These are phyloP conservation scores for Fusarium pilosicola DNA, from an alignment of 2,329 filamentous ascomycete genomes.

Conservation along the genomic window DNA sequence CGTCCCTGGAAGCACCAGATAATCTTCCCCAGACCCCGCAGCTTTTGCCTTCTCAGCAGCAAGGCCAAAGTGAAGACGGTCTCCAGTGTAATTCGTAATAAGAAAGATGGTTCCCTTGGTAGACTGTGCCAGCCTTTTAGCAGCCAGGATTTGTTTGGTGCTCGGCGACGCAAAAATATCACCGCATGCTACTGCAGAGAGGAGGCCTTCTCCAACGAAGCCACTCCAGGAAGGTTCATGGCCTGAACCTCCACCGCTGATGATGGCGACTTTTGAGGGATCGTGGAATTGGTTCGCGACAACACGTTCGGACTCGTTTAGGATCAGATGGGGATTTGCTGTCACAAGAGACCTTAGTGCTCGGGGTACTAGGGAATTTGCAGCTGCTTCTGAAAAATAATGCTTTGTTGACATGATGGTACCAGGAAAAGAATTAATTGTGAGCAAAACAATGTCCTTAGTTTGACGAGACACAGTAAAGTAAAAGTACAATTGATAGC, in stretches of 20 bases:
- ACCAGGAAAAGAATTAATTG: accelerated
- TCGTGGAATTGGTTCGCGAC: not conserved
- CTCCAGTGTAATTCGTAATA: accelerated
- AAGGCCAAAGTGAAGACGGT: not conserved
- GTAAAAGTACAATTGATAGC: not conserved
- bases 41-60: not conserved
- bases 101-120: not conserved
- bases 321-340: not conserved
- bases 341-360: not conserved
- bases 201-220: accelerated
- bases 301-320: not conserved
- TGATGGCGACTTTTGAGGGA: not conserved
- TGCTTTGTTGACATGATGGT: not conserved
- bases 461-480: not conserved
- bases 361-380: not conserved
- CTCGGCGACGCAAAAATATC: not conserved
- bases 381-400: not conserved
- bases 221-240: not conserved
- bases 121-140: not conserved
- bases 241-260: not conserved
- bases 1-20: not conserved
- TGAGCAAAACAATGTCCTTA: accelerated
- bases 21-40: not conserved
- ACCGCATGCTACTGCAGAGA: not conserved
- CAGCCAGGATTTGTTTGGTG: not conserved